Conservation (phyloP, 2,329 filamentous ascomycete genomes). For the Nectriaceae sp. region DNA sequence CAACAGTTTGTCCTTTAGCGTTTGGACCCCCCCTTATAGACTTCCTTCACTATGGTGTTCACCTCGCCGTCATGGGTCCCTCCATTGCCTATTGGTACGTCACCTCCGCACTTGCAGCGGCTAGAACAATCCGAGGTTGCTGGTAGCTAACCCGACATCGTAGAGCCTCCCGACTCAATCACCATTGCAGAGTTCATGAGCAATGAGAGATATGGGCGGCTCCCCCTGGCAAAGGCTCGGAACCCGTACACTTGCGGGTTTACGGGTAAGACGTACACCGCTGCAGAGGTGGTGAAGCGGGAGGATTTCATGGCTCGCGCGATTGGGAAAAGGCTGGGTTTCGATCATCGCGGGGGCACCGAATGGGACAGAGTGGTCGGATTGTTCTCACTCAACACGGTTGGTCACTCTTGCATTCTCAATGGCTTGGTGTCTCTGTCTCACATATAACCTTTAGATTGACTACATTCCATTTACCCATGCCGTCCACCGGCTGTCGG, state of each 20-base stretch:
- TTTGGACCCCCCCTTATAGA: not conserved
- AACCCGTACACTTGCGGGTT: slow-evolving; percentile 79
- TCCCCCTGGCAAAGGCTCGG: slow-evolving; percentile 61
- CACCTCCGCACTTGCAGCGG: slow-evolving; percentile 3
- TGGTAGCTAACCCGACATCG: slow-evolving; percentile 1
- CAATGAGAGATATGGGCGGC: slow-evolving; percentile 69
- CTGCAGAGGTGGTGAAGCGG: slow-evolving; percentile 63
- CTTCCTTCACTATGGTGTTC: slow-evolving; percentile 51
- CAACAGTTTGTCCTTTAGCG: not conserved
- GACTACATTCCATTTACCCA: slow-evolving; percentile 74
- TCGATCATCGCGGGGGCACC: slow-evolving; percentile 67
- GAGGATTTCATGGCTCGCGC: slow-evolving; percentile 69
- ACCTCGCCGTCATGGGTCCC: slow-evolving; percentile 63
- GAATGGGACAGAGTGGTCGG: slow-evolving; percentile 83
- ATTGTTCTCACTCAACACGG: slow-evolving; percentile 79
- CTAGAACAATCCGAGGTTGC: slow-evolving; percentile 3
- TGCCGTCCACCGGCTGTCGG: slow-evolving; percentile 74
- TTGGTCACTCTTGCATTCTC: slow-evolving; percentile 39
- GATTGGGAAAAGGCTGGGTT: slow-evolving; percentile 70
- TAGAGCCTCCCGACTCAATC: slow-evolving; percentile 71
- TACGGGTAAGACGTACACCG: slow-evolving; percentile 67
- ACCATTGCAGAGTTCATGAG: slow-evolving; percentile 77
- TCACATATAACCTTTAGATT: slow-evolving; percentile 49
- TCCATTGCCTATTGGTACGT: slow-evolving; percentile 53
- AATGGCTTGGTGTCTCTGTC: not conserved